These are phyloP conservation scores for Dovyalis caffra DNA, from an alignment of 345 rosid genomes.

Conservation along the genomic window DNA sequence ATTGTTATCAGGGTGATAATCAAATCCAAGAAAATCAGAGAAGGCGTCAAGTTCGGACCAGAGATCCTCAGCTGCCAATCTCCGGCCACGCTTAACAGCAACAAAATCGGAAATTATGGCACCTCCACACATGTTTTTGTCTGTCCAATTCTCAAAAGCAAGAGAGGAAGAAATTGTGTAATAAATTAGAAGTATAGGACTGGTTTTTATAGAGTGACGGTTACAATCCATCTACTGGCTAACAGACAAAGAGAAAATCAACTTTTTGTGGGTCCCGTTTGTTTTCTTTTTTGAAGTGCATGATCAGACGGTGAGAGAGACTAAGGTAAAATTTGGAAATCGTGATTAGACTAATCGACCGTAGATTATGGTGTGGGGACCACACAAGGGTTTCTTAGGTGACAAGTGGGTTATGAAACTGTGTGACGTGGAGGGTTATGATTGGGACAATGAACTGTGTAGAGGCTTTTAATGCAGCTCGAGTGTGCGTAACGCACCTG, in stretches of 20 bases:
- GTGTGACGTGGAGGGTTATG: slow-evolving; percentile 8
- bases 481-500: neutral
- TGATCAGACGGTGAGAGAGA: slow-evolving; percentile 33
- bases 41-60: slow-evolving; percentile 63
- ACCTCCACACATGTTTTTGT: slow-evolving; percentile 76
- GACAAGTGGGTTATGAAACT: neutral
- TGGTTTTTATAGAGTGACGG: slow-evolving; percentile 24
- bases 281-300: neutral
- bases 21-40: slow-evolving; percentile 50
- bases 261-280: neutral
- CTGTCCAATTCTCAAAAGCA: neutral
- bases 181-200: neutral
- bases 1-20: neutral
- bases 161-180: neutral
- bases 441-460: neutral
- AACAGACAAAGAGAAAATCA: slow-evolving; percentile 10
- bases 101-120: slow-evolving; percentile 51
- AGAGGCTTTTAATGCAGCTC: neutral
- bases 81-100: slow-evolving; percentile 41
- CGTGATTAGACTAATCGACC: neutral
- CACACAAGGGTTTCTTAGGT: neutral
- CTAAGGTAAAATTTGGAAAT: slow-evolving; percentile 3
- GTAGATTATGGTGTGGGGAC: neutral
- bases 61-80: slow-evolving; percentile 45
- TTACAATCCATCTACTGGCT: neutral